Base-by-base conservation (phyloP, 140 eudicot genomes). In the Senecio squalidus region DNA sequence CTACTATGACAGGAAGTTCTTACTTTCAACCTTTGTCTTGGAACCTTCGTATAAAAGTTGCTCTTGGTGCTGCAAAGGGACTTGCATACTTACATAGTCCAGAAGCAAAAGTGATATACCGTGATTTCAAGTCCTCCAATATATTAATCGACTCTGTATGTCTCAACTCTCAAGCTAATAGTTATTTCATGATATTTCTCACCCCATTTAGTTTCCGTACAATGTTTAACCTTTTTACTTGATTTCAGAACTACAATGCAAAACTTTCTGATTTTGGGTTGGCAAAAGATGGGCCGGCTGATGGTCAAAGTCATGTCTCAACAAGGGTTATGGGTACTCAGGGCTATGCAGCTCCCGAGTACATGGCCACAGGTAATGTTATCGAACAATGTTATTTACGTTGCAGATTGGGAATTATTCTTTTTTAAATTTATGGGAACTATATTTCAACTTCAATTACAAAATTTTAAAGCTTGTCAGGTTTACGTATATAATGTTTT, bases 321-420 rank as follows among this genome's bases (percentile, higher is more conserved):
- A 85, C 95, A 27, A 74, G 95, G 48, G 76, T 85, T 14, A 81
- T 85, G 95, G 95, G 95, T 25, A 85, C 95, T 25, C 81, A 75
- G 39, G 95, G 95, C 18, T 85, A 85, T 60, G 89, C 95, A 17
- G 95, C 95, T 64, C 95, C 95, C 3, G 95, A 85, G 60, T 85
- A 85, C 65, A 78, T 85, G 84, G 86, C 84, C 55, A 85, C 95
- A 66, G 95, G 95, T 85, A 76, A 53, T 30, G 16, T 46, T 60
- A 6, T 62, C 6, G 25, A 14, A 14, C 33, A 49, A 51, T n/a
- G 34, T 51, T 26, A 24, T 26, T n/a, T 51, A 26, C 14, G 22
- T 23, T 49, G 31, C 55, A 49, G 14, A 1, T 4, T 51, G 14
- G 57, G 57, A 51, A 11, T 10, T 51, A 6, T 25, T 50, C 21